phyloP scores from a whole-genome alignment of 257 asterid genomes.

The Plantago ovata region DNA sequence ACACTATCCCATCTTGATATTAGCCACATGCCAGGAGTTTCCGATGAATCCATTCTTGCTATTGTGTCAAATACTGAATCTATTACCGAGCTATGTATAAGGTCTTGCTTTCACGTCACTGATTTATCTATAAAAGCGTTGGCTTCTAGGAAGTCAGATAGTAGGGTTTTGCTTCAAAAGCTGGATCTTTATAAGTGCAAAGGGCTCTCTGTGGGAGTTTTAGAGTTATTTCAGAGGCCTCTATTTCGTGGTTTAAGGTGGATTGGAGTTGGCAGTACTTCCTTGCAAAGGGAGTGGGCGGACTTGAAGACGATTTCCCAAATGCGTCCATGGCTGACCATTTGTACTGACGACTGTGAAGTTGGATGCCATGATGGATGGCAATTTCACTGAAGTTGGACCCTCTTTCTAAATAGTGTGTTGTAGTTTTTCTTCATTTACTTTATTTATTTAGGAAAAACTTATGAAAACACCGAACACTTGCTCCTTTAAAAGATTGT shows the following conservation, averaged over 20 bases:
- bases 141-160: slow-evolving; percentile 33
- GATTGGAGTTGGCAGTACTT: slow-evolving; percentile 67
- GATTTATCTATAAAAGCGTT: slow-evolving; percentile 37
- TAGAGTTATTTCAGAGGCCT: slow-evolving; percentile 33
- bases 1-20: slow-evolving; percentile 53
- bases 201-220: slow-evolving; percentile 35
- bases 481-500: no score
- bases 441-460: not conserved
- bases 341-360: slow-evolving; percentile 76
- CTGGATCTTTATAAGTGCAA: slow-evolving; percentile 56
- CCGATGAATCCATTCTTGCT: slow-evolving; percentile 53
- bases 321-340: slow-evolving; percentile 57
- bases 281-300: slow-evolving; percentile 30
- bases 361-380: slow-evolving; percentile 83
- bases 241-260: slow-evolving; percentile 54
- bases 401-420: not conserved
- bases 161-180: slow-evolving; percentile 33
- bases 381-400: slow-evolving; percentile 47
- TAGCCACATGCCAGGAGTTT: slow-evolving; percentile 64
- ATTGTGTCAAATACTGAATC: slow-evolving; percentile 41
- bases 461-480: no score
- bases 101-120: slow-evolving; percentile 63
- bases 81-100: slow-evolving; percentile 61
- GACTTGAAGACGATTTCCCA: slow-evolving; percentile 25
- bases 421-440: not conserved